phyloP scores from a whole-genome alignment of 805 yeast genomes.

The Yarrowia keelungensis region DNA sequence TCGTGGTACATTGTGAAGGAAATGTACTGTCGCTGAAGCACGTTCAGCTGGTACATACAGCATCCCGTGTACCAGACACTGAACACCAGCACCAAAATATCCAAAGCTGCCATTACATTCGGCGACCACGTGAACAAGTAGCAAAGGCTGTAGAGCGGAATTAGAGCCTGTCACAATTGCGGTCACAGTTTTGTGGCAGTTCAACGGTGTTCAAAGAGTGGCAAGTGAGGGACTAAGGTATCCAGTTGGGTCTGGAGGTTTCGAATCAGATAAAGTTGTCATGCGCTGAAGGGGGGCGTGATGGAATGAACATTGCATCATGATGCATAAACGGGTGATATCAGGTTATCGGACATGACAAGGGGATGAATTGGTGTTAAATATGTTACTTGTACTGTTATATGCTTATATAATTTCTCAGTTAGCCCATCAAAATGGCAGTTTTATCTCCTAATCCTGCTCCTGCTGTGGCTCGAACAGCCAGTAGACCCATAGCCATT shows the following conservation, averaged over 20 bases:
- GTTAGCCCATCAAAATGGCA: not conserved
- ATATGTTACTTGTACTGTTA: not conserved
- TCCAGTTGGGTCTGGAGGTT: not conserved
- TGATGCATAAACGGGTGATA: conserved; percentile 1
- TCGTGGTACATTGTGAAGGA: conserved; percentile 34
- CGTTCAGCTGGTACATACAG: conserved; percentile 31
- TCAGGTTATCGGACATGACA: conserved; percentile 1
- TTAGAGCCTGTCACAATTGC: no score
- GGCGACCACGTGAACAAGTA: not conserved
- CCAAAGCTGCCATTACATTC: conserved; percentile 28
- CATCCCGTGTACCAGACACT: conserved; percentile 33
- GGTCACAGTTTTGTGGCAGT: no score
- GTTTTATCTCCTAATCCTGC: conserved; percentile 12
- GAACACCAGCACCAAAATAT: conserved; percentile 20
- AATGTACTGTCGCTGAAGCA: conserved; percentile 31
- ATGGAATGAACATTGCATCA: conserved; percentile 23
- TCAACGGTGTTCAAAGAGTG: not conserved
- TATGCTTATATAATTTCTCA: not conserved
- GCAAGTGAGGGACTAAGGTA: not conserved
- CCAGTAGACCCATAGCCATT: conserved; percentile 10
- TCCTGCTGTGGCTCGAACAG: conserved; percentile 11
- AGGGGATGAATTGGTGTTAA: not conserved
- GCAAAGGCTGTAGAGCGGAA: no score
- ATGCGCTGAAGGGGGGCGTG: not conserved
- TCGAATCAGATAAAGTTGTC: conserved; percentile 21